Percentiles rank a stretch among this genome's conserved stretches.
Conservation (phyloP, 495 filamentous ascomycete species). For the Aspergillus carlsbadensis region DNA sequence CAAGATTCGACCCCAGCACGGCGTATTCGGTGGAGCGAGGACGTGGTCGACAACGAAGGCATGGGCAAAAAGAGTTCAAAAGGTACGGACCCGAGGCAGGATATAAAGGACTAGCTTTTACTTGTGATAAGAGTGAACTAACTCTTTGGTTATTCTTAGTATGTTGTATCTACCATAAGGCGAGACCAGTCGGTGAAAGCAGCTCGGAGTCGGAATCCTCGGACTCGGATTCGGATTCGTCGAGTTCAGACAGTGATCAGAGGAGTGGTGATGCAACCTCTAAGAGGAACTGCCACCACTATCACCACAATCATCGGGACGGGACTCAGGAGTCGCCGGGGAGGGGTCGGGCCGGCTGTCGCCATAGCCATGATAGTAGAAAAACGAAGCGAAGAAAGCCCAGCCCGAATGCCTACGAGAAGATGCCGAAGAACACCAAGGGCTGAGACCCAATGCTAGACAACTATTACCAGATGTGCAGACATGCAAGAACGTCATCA, state of each 20-base stretch:
- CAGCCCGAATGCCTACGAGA: slow-evolving; percentile 95
- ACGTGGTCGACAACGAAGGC: slow-evolving; percentile 95
- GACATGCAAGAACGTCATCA: too few species aligned
- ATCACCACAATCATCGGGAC: slow-evolving; percentile 19
- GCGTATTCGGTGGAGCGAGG: slow-evolving; percentile 85
- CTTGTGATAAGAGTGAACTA: background rate
- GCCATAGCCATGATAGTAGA: slow-evolving; percentile 26
- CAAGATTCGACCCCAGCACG: slow-evolving; percentile 27
- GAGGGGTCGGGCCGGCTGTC: slow-evolving; percentile 25
- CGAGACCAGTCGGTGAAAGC: slow-evolving; percentile 79
- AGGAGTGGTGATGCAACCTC: slow-evolving; percentile 34
- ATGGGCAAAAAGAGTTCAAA: slow-evolving; percentile 92
- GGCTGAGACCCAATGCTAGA: slow-evolving; percentile 5
- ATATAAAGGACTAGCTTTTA: background rate
- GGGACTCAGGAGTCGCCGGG: slow-evolving; percentile 32
- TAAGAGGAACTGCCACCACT: slow-evolving; percentile 8
- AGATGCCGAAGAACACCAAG: slow-evolving; percentile 64
- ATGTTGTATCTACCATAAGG: slow-evolving; percentile 96
- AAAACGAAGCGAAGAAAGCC: slow-evolving; percentile 56
- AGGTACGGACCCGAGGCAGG: slow-evolving; percentile 49
- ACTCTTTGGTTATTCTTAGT: slow-evolving; percentile 50
- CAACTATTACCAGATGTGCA: background rate
- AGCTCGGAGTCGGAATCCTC: slow-evolving; percentile 70
- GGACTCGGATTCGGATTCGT: slow-evolving; percentile 60
- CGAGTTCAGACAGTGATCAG: slow-evolving; percentile 59